Percentiles rank a stretch among this genome's conserved stretches.
phyloP scores from a whole-genome alignment of 2,329 filamentous ascomycete species.

The Fusarium stilboides region DNA sequence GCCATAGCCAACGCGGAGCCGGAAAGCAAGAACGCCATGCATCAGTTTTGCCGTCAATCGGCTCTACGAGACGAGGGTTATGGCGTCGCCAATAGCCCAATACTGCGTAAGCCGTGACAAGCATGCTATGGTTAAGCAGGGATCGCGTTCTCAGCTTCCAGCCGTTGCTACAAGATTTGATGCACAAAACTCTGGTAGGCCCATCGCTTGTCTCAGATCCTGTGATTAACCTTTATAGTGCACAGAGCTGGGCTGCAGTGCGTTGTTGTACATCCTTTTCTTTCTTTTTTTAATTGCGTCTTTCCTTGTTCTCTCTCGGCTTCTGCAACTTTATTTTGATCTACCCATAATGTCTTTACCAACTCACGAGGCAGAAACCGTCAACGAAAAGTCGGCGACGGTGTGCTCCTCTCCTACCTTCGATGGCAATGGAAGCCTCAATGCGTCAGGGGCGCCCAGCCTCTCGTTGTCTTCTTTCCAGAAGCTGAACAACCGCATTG shows the following conservation, averaged over 20 bases:
- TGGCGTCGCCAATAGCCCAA: not conserved
- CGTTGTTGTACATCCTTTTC: slow-evolving; percentile 7
- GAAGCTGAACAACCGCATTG: slow-evolving; percentile 41
- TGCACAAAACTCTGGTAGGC: slow-evolving; percentile 35
- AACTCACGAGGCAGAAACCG: slow-evolving; percentile 30
- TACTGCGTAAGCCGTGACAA: not conserved
- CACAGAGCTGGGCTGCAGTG: slow-evolving; percentile 19
- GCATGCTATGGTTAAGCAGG: not conserved
- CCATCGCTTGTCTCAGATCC: not conserved
- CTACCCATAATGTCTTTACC: slow-evolving; percentile 10
- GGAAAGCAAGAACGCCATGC: slow-evolving; percentile 5
- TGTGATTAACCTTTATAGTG: slow-evolving; percentile 10
- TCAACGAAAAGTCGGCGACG: slow-evolving; percentile 32
- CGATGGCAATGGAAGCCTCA: slow-evolving; percentile 23
- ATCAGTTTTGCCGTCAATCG: slow-evolving; percentile 7
- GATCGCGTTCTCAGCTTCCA: not conserved
- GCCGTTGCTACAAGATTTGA: not conserved
- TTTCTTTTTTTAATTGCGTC: slow-evolving; percentile 1
- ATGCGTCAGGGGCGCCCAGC: not conserved
- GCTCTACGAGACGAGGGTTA: not conserved
- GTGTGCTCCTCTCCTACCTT: slow-evolving; percentile 26
- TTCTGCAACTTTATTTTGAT: not conserved
- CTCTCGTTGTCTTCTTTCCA: slow-evolving; percentile 22
- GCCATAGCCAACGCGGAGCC: slow-evolving; percentile 17
- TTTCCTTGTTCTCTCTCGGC: not conserved